These are phyloP conservation scores for Globisporangium camurandrum DNA, from an alignment of 352 stramenopile genomes.

Conservation along the genomic window DNA sequence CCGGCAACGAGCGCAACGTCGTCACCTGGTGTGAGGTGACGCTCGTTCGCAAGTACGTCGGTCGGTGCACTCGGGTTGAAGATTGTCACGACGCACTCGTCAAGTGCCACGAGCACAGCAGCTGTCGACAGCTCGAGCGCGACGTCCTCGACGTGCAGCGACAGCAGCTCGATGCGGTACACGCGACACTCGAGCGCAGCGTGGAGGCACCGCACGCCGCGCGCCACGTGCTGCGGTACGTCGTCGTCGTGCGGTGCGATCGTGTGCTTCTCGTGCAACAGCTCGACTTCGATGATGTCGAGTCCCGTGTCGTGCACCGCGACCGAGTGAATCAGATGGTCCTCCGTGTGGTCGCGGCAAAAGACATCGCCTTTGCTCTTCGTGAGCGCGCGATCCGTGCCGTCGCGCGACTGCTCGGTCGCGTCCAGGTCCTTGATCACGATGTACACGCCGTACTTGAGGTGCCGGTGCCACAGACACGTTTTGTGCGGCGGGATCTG, in stretches of 20 bases:
- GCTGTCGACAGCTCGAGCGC: conserved; percentile 22
- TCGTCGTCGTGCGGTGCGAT: conserved; percentile 16
- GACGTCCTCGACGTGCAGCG: conserved; percentile 12
- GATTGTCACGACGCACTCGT: conserved; percentile 20
- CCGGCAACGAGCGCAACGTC: conserved; percentile 1
- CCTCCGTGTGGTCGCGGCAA: conserved; percentile 41
- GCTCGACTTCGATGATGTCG: conserved; percentile 45
- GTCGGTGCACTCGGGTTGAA: not conserved
- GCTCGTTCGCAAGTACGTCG: conserved; percentile 3
- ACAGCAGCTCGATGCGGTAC: conserved; percentile 30
- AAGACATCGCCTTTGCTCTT: conserved; percentile 30
- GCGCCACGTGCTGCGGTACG: conserved; percentile 16
- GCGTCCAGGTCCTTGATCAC: conserved; percentile 26
- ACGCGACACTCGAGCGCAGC: conserved; percentile 34
- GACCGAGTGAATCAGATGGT: conserved; percentile 33
- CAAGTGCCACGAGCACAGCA: conserved; percentile 24
- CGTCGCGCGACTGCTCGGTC: conserved; percentile 19
- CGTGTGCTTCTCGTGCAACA: conserved; percentile 29
- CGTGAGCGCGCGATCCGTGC: conserved; percentile 15
- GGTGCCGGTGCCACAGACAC: conserved; percentile 39
- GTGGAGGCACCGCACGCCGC: conserved; percentile 22
- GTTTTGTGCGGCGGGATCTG: conserved; percentile 29
- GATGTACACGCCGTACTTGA: conserved; percentile 41
- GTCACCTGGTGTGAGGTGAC: conserved; percentile 4
- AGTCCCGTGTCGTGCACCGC: conserved; percentile 21